Evolutionary conservation across 78 protist species (phyloP).

Genomic region (Dictyostelium intermedium): DNA sequence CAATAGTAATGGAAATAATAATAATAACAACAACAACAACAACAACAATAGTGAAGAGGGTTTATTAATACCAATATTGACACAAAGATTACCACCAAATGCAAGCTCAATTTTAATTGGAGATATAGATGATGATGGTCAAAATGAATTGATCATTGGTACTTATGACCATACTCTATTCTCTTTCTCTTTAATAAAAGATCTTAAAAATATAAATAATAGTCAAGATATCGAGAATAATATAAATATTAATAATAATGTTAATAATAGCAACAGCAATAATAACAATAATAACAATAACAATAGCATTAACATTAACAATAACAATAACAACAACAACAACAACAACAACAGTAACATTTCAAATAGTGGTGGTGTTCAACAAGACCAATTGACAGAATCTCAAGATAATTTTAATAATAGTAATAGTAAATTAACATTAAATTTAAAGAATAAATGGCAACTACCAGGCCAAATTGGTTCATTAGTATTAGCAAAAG

Average conservation of each 20-base stretch:
- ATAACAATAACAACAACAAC: neutral
- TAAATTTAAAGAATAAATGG: constrained; percentile 54
- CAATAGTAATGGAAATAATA: neutral
- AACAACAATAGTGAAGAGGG: neutral
- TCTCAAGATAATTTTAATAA: neutral
- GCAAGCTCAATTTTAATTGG: constrained; percentile 55
- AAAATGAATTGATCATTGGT: constrained; percentile 63
- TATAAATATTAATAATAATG: neutral
- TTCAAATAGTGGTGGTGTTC: neutral
- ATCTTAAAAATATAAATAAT: neutral
- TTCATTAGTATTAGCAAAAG: constrained; percentile 45
- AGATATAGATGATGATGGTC: constrained; percentile 62
- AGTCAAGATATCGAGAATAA: neutral
- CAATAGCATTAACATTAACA: neutral
- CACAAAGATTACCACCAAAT: constrained; percentile 70
- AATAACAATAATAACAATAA: neutral
- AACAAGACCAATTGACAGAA: neutral
- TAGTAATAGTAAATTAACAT: neutral
- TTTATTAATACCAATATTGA: constrained; percentile 11
- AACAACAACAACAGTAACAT: neutral
- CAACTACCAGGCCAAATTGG: constrained; percentile 75
- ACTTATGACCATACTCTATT: constrained; percentile 67
- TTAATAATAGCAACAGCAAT: neutral
- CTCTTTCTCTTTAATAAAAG: constrained; percentile 4
- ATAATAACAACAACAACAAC: neutral